A percentile compares a stretch with the other conserved stretches of the same genome.
phyloP scores from a whole-genome alignment of 1,284 basidiomycete species.

The Peniophora sp. region DNA sequence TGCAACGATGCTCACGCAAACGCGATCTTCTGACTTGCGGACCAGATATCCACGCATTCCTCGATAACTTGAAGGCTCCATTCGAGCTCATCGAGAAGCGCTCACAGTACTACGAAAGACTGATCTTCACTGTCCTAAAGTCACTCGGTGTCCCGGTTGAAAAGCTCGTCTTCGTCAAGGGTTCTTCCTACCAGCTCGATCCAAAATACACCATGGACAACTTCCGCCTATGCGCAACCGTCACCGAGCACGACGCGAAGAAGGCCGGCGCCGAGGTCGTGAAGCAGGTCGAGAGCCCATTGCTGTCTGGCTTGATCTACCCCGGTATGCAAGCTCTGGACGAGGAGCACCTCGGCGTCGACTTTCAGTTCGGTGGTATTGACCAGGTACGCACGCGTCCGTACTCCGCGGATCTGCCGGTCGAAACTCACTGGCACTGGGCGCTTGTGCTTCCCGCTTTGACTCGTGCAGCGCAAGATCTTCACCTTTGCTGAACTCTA shows the following conservation, averaged over 20 bases:
- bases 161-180: constrained; percentile 80
- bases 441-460: background rate
- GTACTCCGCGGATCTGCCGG: background rate
- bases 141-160: constrained; percentile 89
- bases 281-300: constrained; percentile 91
- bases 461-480: constrained; percentile 77
- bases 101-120: constrained; percentile 84
- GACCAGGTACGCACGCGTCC: constrained; percentile 67
- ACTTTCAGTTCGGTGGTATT: constrained; percentile 98
- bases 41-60: constrained; percentile 91
- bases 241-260: constrained; percentile 94
- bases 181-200: constrained; percentile 88
- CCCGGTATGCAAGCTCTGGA: constrained; percentile 96
- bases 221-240: constrained; percentile 84
- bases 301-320: constrained; percentile 91
- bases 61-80: constrained; percentile 97
- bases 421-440: background rate
- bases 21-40: background rate
- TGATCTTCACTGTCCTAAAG: constrained; percentile 80
- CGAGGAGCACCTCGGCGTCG: constrained; percentile 92
- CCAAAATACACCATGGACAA: constrained; percentile 94
- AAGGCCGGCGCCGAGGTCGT: constrained; percentile 99
- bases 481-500: constrained; percentile 97
- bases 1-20: background rate
- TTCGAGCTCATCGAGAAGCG: constrained; percentile 88